These are phyloP conservation scores for Dalbergia cochinchinensis DNA, from an alignment of 306 rosid species.

Conservation along the genomic window DNA sequence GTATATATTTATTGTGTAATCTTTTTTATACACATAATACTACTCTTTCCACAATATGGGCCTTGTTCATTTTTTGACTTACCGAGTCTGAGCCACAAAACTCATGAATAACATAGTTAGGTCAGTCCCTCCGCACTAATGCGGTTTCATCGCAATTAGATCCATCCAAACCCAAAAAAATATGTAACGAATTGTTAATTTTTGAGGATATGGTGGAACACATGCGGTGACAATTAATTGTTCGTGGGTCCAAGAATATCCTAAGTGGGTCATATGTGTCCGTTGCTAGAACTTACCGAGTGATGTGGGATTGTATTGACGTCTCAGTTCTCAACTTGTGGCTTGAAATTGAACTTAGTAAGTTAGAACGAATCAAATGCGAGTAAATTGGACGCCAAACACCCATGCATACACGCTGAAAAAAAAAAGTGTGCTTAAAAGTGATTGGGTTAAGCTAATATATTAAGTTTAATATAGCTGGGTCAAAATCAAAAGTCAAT, in stretches of 20 bases:
- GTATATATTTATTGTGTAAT: no score
- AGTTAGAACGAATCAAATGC: constrained; percentile 29
- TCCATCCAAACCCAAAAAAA: no score
- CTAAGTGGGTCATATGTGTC: not conserved
- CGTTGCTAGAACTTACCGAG: not conserved
- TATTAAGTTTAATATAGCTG: not conserved
- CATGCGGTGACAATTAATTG: not conserved
- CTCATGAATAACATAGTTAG: no score
- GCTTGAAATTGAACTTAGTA: constrained; percentile 1
- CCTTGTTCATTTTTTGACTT: no score
- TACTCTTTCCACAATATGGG: no score
- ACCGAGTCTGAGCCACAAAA: no score
- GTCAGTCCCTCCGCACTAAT: no score
- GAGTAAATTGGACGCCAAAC: constrained; percentile 30
- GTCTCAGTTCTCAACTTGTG: not conserved
- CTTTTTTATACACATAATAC: no score
- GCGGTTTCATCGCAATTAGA: no score
- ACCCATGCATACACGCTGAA: not conserved
- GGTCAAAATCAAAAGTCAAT: not conserved
- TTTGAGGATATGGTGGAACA: not conserved
- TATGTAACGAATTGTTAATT: no score
- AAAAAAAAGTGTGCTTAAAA: not conserved
- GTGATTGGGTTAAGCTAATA: no score
- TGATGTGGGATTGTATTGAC: constrained; percentile 3
- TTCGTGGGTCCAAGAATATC: not conserved